phyloP scores from a whole-genome alignment of 2,329 filamentous ascomycete species.

The Exophiala viscosa region DNA sequence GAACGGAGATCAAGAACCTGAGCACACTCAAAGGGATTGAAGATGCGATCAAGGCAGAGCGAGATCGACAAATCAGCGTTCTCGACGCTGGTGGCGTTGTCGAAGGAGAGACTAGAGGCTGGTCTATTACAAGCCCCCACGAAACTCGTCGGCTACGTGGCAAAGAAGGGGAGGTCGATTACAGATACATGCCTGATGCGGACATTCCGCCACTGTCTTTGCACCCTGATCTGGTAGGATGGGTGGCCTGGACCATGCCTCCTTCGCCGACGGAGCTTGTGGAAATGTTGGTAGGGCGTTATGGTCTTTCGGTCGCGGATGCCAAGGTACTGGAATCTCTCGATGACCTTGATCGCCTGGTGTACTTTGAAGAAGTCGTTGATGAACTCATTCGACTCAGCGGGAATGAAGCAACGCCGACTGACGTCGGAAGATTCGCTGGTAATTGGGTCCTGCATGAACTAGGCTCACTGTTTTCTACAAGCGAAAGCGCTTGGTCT shows the following conservation, averaged over 20 bases:
- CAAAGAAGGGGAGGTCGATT: slow-evolving; percentile 96
- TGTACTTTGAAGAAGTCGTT: slow-evolving; percentile 64
- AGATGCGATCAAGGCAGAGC: slow-evolving; percentile 87
- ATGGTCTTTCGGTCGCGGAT: slow-evolving; percentile 73
- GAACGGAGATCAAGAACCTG: slow-evolving; percentile 96
- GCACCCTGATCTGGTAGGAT: slow-evolving; percentile 62
- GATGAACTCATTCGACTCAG: slow-evolving; percentile 33
- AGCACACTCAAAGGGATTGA: slow-evolving; percentile 93
- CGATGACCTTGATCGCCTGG: slow-evolving; percentile 72
- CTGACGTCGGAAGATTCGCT: slow-evolving; percentile 45
- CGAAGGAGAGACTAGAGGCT: slow-evolving; percentile 85
- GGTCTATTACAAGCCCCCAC: slow-evolving; percentile 72
- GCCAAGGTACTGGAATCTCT: slow-evolving; percentile 73
- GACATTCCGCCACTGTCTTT: slow-evolving; percentile 80
- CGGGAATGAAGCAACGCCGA: slow-evolving; percentile 29
- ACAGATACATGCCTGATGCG: slow-evolving; percentile 96
- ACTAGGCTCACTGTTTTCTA: slow-evolving; percentile 60
- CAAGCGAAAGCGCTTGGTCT: slow-evolving; percentile 48
- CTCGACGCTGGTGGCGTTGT: slow-evolving; percentile 71
- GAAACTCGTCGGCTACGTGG: slow-evolving; percentile 78
- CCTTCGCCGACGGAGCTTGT: slow-evolving; percentile 69
- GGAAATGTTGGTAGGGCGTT: slow-evolving; percentile 57
- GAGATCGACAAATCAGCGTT: slow-evolving; percentile 79
- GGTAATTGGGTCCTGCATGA: slow-evolving; percentile 75
- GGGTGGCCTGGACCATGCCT: slow-evolving; percentile 63